These are phyloP conservation scores for Zhuliangozyma parablackwelliae DNA, from an alignment of 1,139 yeast genomes.

Conservation along the genomic window DNA sequence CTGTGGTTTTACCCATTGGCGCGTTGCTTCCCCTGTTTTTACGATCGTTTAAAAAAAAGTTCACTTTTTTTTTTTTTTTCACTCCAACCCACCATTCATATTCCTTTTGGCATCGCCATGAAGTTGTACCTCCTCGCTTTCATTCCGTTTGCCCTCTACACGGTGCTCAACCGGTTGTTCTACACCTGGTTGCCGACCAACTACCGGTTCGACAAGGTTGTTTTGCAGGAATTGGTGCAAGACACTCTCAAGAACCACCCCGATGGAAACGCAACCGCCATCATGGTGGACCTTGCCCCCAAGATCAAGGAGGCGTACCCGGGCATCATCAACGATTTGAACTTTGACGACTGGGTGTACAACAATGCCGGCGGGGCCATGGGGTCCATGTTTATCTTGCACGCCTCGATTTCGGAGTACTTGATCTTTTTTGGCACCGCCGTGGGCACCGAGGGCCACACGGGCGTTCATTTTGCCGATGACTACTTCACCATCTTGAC, in stretches of 20 bases:
- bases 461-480: conserved; percentile 93
- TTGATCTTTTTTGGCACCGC: conserved; percentile 85
- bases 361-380: conserved; percentile 98
- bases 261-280: conserved; percentile 57
- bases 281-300: conserved; percentile 58
- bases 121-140: conserved; percentile 17
- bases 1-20: not conserved
- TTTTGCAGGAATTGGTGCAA: conserved; percentile 45
- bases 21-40: not conserved
- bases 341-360: conserved; percentile 85
- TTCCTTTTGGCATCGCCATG: conserved; percentile 10
- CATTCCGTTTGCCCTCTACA: conserved; percentile 23
- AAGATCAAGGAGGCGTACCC: conserved; percentile 59
- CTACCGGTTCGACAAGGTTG: conserved; percentile 54
- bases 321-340: conserved; percentile 61
- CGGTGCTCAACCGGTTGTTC: conserved; percentile 40
- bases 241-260: conserved; percentile 51
- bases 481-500: conserved; percentile 88
- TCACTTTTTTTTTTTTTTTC: not conserved
- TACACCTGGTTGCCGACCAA: conserved; percentile 64
- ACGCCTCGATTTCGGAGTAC: conserved; percentile 93
- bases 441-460: conserved; percentile 92
- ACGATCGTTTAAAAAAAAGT: no score
- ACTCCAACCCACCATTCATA: not conserved
- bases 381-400: conserved; percentile 95